Conservation (phyloP, 2,329 filamentous ascomycete genomes). For the Fusarium sublunatum region DNA sequence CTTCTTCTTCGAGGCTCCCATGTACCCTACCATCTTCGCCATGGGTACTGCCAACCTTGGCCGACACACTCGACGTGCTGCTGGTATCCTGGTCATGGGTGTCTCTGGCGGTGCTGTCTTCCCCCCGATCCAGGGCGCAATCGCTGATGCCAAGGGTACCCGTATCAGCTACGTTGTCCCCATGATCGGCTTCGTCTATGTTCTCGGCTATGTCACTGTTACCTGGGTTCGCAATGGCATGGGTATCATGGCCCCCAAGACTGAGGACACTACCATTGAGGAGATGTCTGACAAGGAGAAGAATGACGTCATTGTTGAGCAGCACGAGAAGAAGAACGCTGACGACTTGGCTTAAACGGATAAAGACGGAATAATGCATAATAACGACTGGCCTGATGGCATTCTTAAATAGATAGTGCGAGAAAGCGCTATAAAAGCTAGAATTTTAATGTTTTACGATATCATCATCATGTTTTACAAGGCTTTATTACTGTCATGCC, state of each 20-base stretch:
- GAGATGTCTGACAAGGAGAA: slow-evolving; percentile 24
- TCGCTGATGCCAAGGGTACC: slow-evolving; percentile 40
- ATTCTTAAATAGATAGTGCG: background rate
- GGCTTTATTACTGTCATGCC: background rate
- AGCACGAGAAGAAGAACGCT: slow-evolving; percentile 40
- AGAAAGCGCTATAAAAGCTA: background rate
- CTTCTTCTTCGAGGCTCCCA: slow-evolving; percentile 82
- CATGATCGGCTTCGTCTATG: slow-evolving; percentile 42
- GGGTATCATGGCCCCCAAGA: slow-evolving; percentile 24
- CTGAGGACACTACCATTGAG: background rate
- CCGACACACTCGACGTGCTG: slow-evolving; percentile 79
- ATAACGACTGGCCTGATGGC: background rate
- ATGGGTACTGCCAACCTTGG: slow-evolving; percentile 80
- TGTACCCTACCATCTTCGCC: slow-evolving; percentile 84
- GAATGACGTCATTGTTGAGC: slow-evolving; percentile 25
- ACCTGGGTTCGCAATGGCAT: slow-evolving; percentile 39
- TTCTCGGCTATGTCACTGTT: slow-evolving; percentile 36
- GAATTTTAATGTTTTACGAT: background rate
- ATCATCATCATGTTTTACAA: background rate
- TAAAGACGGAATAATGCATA: background rate
- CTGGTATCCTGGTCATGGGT: slow-evolving; percentile 75
- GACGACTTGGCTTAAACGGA: slow-evolving; percentile 22
- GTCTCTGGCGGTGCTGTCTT: slow-evolving; percentile 74
- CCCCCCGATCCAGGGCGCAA: slow-evolving; percentile 36
- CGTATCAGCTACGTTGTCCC: slow-evolving; percentile 42